Evolutionary conservation across 2,329 filamentous ascomycete genomes (phyloP).

Genomic region (Aspergillus fructus): DNA sequence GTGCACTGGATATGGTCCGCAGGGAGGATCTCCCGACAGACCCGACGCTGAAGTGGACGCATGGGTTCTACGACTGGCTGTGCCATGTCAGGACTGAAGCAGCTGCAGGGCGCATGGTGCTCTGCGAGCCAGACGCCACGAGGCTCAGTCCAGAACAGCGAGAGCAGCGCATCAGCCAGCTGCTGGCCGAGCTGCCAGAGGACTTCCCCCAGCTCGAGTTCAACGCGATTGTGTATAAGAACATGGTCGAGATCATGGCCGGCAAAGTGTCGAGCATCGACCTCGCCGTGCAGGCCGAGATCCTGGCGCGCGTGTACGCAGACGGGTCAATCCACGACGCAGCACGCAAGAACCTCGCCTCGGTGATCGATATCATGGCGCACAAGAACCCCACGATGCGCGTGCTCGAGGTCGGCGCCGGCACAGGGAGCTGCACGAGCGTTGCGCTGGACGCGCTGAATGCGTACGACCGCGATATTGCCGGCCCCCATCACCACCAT

Average conservation of each 20-base stretch:
- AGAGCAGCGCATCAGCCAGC: not conserved
- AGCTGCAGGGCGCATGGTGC: not conserved
- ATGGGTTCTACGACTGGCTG: not conserved
- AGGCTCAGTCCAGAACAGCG: not conserved
- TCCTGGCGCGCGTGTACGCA: not conserved
- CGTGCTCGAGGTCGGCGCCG: conserved; percentile 7
- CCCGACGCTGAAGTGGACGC: not conserved
- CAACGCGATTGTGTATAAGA: not conserved
- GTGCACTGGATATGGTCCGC: not conserved
- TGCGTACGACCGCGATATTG: not conserved
- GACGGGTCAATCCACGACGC: not conserved
- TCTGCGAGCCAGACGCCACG: not conserved
- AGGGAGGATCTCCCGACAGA: not conserved
- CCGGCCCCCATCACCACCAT: not conserved
- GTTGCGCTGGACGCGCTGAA: not conserved
- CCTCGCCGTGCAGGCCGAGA: not conserved
- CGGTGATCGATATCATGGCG: conserved; percentile 1
- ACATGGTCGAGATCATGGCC: not conserved
- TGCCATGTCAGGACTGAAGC: not conserved
- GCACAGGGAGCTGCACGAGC: conserved; percentile 1
- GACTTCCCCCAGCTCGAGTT: not conserved
- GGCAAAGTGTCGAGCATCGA: not conserved
- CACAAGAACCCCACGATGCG: conserved; percentile 10
- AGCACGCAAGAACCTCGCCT: conserved; percentile 1
- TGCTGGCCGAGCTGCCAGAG: not conserved